phyloP scores from a whole-genome alignment of 345 rosid genomes.

The Bruguiera sexangula region DNA sequence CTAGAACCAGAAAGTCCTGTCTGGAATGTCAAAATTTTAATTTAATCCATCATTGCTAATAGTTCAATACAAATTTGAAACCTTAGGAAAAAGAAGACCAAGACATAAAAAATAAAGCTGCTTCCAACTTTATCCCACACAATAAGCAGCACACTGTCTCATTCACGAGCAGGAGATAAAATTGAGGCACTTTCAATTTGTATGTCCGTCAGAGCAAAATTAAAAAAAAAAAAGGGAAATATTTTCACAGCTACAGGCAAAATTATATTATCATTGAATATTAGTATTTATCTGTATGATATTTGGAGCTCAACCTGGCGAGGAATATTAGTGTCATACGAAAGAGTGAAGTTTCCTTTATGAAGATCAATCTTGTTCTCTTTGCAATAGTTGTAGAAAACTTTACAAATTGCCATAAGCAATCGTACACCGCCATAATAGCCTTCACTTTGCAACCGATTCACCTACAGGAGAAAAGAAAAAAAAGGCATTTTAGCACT shows the following conservation, averaged over 20 bases:
- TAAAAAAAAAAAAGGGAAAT: too few species aligned
- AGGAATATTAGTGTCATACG: slow-evolving; percentile 88
- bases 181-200: too few species aligned
- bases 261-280: too few species aligned
- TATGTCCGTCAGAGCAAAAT: too few species aligned
- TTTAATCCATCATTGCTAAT: not conserved
- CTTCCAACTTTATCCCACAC: too few species aligned
- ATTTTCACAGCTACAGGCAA: too few species aligned
- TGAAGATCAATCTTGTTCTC: slow-evolving; percentile 55
- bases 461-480: slow-evolving; percentile 34
- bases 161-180: too few species aligned
- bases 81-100: too few species aligned
- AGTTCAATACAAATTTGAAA: not conserved
- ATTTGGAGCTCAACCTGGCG: slow-evolving; percentile 55
- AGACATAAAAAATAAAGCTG: too few species aligned
- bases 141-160: too few species aligned
- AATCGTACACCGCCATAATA: slow-evolving; percentile 85
- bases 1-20: slow-evolving; percentile 98
- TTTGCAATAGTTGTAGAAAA: slow-evolving; percentile 53
- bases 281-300: not conserved
- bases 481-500: too few species aligned
- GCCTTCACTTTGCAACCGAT: slow-evolving; percentile 73
- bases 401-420: slow-evolving; percentile 78
- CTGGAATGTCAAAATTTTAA: slow-evolving; percentile 45
- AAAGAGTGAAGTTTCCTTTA: slow-evolving; percentile 51